Base-by-base conservation (phyloP, 306 rosid species). In the Hippophae tibetana region DNA sequence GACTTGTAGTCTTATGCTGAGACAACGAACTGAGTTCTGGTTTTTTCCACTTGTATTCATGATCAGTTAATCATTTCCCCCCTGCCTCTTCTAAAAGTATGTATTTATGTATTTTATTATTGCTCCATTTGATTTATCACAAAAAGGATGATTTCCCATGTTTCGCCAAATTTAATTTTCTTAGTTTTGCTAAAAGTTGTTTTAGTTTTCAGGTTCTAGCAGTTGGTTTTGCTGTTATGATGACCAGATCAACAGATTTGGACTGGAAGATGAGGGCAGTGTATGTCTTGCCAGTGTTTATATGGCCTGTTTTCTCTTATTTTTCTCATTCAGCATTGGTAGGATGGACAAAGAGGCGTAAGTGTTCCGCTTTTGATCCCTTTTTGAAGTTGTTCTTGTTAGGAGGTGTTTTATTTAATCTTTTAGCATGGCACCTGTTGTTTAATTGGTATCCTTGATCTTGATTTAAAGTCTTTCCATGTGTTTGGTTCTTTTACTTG, bases 221-320 rank as follows among this genome's bases (percentile, higher is more conserved):
- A 53, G 59, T 93, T 74, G 81, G 78, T 63, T 88, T 75, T 86
- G 99, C 97, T 48, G 86, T 93, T 67, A 62, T 78, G 79, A 86
- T 94, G 8, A 86, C 99, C 25, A 75, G 97, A 72, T 53, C 85
- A 45, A 41, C 57, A 47, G 79, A 82, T 63, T 58, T 93, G 79
- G 51, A 84, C 65, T 93, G 95, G 99, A 84, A 76, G 80, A 82
- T 74, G 85, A 86, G 99, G 67, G 84, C 94, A 7, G 61, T 86
- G 54, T 74, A 84, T 64, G 78, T 88, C 74, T 67, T 80, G 58
- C 99, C 99, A 0, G 86, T 93, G 97, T 93, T 93, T 84, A 85
- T 93, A 68, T 74, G 86, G 77, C 95, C 99, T 46, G 89, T 72
- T 49, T 53, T 93, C 42, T 72, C 95, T 54, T 10, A 72, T 50